Conservation (phyloP, 2,329 filamentous ascomycete genomes). For the Pleomassaria siparia region DNA sequence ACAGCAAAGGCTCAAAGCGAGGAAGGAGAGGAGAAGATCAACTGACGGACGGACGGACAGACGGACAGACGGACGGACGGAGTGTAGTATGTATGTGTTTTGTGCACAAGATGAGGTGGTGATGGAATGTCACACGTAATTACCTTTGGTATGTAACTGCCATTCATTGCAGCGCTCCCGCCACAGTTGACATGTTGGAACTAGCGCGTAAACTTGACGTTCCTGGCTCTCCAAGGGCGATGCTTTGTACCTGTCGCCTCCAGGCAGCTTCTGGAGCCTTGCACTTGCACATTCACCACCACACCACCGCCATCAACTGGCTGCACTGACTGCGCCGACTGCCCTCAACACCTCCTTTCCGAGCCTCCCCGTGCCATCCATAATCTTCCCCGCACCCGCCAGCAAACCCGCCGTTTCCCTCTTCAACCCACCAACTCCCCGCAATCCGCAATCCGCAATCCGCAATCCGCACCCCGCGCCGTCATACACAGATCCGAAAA, state of each 20-base stretch:
- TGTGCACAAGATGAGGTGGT: no score
- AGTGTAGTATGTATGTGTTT: not conserved
- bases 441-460: constrained; percentile 13
- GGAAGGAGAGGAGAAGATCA: not conserved
- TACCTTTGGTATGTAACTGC: no score
- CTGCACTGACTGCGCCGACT: no score
- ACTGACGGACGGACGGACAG: not conserved
- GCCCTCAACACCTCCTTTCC: no score
- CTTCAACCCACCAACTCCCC: not conserved
- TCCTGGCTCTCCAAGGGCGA: not conserved
- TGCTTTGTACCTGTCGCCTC: constrained; percentile 1
- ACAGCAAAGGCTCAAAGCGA: not conserved
- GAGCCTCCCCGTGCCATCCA: no score
- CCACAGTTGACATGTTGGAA: not conserved
- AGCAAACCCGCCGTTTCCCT: not conserved
- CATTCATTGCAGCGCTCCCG: no score
- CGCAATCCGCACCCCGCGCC: constrained; percentile 24
- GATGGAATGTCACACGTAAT: no score
- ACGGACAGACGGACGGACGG: not conserved
- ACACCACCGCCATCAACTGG: not conserved
- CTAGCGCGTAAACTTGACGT: not conserved
- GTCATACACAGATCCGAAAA: constrained; percentile 45
- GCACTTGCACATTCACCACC: not conserved
- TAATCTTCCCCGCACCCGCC: no score
- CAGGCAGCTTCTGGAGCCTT: constrained; percentile 2